Percentiles rank a stretch among this genome's conserved stretches.
Conservation (phyloP, 1,139 yeast genomes). For the Hansenula sp. region DNA sequence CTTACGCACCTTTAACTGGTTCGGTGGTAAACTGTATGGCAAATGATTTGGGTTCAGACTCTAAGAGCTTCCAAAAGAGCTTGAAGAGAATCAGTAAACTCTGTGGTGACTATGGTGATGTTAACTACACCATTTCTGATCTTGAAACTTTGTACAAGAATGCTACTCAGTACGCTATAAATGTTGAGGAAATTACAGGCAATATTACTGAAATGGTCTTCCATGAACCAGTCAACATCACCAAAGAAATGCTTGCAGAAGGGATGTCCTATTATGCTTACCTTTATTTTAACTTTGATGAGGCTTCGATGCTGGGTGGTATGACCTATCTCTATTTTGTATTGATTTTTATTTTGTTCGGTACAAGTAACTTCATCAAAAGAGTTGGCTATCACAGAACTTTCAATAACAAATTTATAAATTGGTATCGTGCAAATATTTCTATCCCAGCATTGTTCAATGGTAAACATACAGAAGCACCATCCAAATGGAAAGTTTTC, state of each 20-base stretch:
- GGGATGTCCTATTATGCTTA: not conserved
- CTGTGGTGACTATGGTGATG: not conserved
- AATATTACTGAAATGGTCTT: conserved; percentile 65
- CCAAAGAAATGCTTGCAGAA: too few relatives aligned
- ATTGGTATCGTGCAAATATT: conserved; percentile 15
- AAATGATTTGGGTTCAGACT: not conserved
- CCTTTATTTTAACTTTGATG: conserved; percentile 10
- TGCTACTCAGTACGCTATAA: conserved; percentile 30
- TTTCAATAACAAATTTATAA: conserved; percentile 10
- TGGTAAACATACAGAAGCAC: conserved; percentile 11
- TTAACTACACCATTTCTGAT: conserved; percentile 21
- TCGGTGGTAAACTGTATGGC: not conserved
- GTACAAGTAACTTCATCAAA: conserved; percentile 5
- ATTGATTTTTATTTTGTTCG: conserved; percentile 7
- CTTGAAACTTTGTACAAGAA: conserved; percentile 32
- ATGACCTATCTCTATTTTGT: conserved; percentile 9
- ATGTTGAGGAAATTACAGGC: conserved; percentile 82
- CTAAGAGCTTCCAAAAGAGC: not conserved
- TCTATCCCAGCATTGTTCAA: conserved; percentile 18
- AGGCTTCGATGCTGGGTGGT: conserved; percentile 9
- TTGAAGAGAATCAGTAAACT: not conserved
- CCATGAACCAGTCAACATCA: not conserved
- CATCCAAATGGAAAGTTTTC: conserved; percentile 4
- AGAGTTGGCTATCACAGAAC: conserved; percentile 11
- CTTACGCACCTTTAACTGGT: not conserved